phyloP scores from a whole-genome alignment of 2,329 filamentous ascomycete genomes.

The Xylaria sp. region DNA sequence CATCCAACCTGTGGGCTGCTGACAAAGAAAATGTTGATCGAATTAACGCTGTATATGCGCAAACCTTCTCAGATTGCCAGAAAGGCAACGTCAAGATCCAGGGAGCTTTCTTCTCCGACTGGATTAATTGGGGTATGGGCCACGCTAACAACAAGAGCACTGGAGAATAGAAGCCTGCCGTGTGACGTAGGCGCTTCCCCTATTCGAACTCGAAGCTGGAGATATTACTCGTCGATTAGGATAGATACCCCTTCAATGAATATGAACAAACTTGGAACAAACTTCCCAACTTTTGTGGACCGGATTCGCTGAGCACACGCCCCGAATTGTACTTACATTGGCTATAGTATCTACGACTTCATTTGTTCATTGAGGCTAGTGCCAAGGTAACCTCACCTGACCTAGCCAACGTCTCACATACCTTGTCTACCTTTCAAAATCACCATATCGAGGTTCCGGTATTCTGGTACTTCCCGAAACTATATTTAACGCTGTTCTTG shows the following conservation, averaged over 20 bases:
- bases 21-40: slow-evolving; percentile 64
- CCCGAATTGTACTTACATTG: no score
- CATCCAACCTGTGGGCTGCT: slow-evolving; percentile 67
- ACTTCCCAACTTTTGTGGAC: neutral
- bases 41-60: slow-evolving; percentile 72
- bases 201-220: no score
- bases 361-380: no score
- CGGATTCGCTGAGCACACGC: neutral
- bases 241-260: slow-evolving; percentile 26
- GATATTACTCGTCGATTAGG: neutral
- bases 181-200: neutral
- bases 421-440: neutral
- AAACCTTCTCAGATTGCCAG: slow-evolving; percentile 70
- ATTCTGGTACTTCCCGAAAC: no score
- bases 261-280: neutral
- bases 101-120: slow-evolving; percentile 75
- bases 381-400: neutral
- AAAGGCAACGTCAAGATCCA: slow-evolving; percentile 69
- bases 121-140: slow-evolving; percentile 77
- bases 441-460: neutral
- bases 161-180: slow-evolving; percentile 11
- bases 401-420: neutral
- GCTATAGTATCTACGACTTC: no score
- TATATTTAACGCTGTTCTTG: neutral
- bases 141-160: slow-evolving; percentile 50